A percentile compares a stretch with the other conserved stretches of the same genome.
phyloP scores from a whole-genome alignment of 1,284 basidiomycete genomes.

The Gomphus bonarii region DNA sequence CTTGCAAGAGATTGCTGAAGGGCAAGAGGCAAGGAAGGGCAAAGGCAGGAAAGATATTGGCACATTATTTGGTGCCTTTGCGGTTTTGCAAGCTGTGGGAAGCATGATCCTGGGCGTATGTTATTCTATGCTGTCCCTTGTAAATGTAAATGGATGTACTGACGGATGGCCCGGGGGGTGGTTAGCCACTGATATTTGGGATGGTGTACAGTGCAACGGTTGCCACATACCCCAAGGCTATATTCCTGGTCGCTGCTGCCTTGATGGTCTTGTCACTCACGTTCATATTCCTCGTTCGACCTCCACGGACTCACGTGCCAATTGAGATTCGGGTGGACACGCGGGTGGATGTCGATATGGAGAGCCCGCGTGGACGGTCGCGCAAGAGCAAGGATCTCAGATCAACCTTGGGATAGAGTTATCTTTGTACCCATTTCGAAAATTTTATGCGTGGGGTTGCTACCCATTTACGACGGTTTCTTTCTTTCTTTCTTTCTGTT shows the following conservation, averaged over 20 bases:
- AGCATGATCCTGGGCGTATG: constrained; percentile 61
- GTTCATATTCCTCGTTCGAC: constrained; percentile 41
- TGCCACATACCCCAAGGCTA: constrained; percentile 50
- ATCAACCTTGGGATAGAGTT: background rate
- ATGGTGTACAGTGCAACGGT: constrained; percentile 58
- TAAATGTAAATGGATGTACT: background rate
- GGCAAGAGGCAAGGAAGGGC: constrained; percentile 15
- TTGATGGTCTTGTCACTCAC: constrained; percentile 38
- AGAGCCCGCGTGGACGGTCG: constrained; percentile 36
- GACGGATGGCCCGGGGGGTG: background rate
- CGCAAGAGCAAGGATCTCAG: constrained; percentile 42
- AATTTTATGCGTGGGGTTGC: background rate
- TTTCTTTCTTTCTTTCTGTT: too few relatives aligned
- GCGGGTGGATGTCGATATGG: constrained; percentile 1
- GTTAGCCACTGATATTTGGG: constrained; percentile 60
- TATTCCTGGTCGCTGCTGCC: constrained; percentile 47
- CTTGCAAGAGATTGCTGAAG: constrained; percentile 26
- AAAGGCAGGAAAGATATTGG: constrained; percentile 31
- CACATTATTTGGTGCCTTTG: constrained; percentile 56
- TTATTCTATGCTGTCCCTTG: background rate
- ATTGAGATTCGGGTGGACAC: constrained; percentile 18
- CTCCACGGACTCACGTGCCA: constrained; percentile 23
- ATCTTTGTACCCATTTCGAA: background rate
- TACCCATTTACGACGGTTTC: too few relatives aligned
- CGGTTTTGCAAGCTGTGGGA: constrained; percentile 53